These are phyloP conservation scores for Scleroderma bovista DNA, from an alignment of 768 basidiomycete species.

Conservation along the genomic window DNA sequence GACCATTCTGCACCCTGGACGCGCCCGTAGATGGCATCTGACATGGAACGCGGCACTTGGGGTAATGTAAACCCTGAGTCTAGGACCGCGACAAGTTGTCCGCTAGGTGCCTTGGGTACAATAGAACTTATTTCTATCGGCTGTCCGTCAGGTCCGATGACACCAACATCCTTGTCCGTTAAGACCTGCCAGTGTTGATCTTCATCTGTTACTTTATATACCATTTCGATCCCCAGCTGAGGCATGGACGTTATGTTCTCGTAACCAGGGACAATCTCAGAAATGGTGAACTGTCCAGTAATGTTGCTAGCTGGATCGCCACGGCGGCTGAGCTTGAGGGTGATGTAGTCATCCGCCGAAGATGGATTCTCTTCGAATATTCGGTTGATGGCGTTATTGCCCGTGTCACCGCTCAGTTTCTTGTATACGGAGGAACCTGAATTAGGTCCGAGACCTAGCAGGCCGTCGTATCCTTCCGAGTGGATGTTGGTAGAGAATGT, in stretches of 20 bases:
- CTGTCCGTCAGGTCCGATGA: conserved; percentile 74
- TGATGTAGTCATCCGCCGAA: conserved; percentile 54
- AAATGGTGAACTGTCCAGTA: conserved; percentile 65
- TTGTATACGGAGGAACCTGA: conserved; percentile 58
- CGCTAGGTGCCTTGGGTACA: conserved; percentile 59
- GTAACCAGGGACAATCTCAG: conserved; percentile 57
- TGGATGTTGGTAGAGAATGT: conserved; percentile 59
- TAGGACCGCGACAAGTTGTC: conserved; percentile 65
- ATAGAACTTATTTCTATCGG: conserved; percentile 57
- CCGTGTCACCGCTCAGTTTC: conserved; percentile 43
- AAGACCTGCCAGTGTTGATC: conserved; percentile 82
- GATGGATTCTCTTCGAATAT: conserved; percentile 59
- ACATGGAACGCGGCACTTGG: conserved; percentile 68
- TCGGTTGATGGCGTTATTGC: conserved; percentile 55
- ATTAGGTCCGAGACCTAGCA: conserved; percentile 78
- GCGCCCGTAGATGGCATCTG: conserved; percentile 77
- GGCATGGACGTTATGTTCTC: conserved; percentile 58
- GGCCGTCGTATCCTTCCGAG: conserved; percentile 60
- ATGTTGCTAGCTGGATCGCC: conserved; percentile 43
- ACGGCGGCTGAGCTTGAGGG: conserved; percentile 59
- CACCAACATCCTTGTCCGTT: conserved; percentile 57
- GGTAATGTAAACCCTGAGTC: conserved; percentile 70
- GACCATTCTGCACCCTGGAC: conserved; percentile 70
- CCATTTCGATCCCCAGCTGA: conserved; percentile 59
- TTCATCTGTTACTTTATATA: conserved; percentile 50